Base-by-base conservation (phyloP, 352 stramenopile species). In the Aphanomyces cochlioides region DNA sequence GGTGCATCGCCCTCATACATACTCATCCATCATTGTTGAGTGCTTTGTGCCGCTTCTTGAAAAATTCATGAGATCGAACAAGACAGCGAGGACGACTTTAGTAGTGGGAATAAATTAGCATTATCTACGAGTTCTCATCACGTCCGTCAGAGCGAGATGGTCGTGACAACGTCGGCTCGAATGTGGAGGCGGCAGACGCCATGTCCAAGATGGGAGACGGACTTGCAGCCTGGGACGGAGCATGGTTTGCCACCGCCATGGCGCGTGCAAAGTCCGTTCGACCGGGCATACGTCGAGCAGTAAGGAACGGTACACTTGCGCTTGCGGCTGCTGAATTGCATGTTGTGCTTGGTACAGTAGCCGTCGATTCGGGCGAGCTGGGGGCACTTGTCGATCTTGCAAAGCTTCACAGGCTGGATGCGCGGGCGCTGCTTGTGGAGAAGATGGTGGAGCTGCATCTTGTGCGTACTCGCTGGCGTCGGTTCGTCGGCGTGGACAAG, bases 231-330 rank as follows among this genome's bases (percentile, higher is more conserved):
- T 2, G 39, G 45, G 41, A 74, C 48, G 34, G 50, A 68, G 67
- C 73, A 77, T 40, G 66, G 61, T 13, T 69, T 69, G 4, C 48
- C 73, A 7, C 73, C 73, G 15, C 73, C 73, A 65, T 54, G 4
- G 28, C 56, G 56, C 56, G 56, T 63, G 36, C 56, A 63, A 13
- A 63, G 56, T 7, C 56, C 56, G n/a, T 40, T 34, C 34, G 34
- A 47, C 7, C 56, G n/a, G 4, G 56, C 56, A 38, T 63, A 63
- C 19, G 56, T 21, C 15, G 34, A 41, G 56, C 56, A 63, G 38
- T 21, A 10, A 13, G 38, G 34, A 12, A 63, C 45, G 56, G n/a
- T 37, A 28, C 56, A 63, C 28, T 63, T 63, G 56, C 56, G 56
- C 56, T 63, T 63, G 34, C 45, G 34, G 56, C 56, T 63, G 56